phyloP scores from a whole-genome alignment of 2,329 filamentous ascomycete genomes.

The Metarhizium sp. region DNA sequence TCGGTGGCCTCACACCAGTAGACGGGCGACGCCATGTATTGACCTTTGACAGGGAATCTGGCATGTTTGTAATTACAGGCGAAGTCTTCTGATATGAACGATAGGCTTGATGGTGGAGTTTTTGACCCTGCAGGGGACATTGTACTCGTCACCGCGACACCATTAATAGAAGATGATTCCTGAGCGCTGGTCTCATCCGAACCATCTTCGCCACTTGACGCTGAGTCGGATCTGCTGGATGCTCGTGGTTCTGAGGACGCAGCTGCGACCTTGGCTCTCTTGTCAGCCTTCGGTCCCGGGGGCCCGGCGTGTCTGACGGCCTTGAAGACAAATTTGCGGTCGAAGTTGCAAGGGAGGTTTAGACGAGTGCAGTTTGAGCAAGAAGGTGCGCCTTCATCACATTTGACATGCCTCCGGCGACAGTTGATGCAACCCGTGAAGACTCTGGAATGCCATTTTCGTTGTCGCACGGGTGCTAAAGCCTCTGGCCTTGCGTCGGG shows the following conservation, averaged over 20 bases:
- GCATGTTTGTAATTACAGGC: too few relatives aligned
- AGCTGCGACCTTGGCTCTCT: constrained; percentile 12
- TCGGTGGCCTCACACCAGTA: too few relatives aligned
- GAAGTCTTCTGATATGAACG: too few relatives aligned
- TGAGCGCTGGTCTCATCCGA: neutral
- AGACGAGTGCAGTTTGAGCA: constrained; percentile 28
- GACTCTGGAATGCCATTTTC: constrained; percentile 27
- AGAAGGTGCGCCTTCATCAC: constrained; percentile 17
- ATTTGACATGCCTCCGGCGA: constrained; percentile 24
- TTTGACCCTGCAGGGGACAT: too few relatives aligned
- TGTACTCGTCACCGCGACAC: too few relatives aligned
- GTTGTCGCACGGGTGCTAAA: constrained; percentile 6
- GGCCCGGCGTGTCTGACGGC: constrained; percentile 1
- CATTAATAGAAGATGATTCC: neutral
- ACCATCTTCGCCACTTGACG: neutral
- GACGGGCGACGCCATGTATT: too few relatives aligned
- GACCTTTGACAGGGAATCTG: too few relatives aligned
- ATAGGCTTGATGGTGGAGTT: too few relatives aligned
- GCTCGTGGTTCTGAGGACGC: constrained; percentile 11
- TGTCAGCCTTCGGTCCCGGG: constrained; percentile 3
- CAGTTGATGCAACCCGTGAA: constrained; percentile 31
- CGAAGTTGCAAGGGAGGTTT: constrained; percentile 8
- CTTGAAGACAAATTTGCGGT: constrained; percentile 10
- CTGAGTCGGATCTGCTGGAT: neutral
- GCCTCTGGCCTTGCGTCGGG: constrained; percentile 3